Percentiles rank a stretch among this genome's conserved stretches.
Evolutionary conservation across 2,329 filamentous ascomycete species (phyloP).

Genomic region (Didymella lethalis): DNA sequence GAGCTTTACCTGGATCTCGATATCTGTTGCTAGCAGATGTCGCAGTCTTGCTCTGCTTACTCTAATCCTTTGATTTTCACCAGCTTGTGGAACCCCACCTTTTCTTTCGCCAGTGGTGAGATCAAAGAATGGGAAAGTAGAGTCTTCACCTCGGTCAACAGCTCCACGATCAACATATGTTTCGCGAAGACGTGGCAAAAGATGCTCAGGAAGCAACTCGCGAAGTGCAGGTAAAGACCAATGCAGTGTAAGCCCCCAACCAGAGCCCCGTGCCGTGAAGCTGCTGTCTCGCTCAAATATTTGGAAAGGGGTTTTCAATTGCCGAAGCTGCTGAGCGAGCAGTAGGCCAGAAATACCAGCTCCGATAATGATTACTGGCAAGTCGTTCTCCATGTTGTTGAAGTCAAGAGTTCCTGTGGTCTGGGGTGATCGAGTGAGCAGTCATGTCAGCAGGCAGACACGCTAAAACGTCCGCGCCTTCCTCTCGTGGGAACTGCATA

Average conservation of each 20-base stretch:
- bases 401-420: background rate
- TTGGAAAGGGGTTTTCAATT: background rate
- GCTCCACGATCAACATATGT: background rate
- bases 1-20: background rate
- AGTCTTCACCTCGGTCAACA: background rate
- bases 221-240: background rate
- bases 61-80: background rate
- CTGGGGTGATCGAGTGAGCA: background rate
- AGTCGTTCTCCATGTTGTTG: constrained; percentile 3
- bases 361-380: constrained; percentile 34
- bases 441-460: constrained; percentile 11
- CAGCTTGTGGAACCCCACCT: background rate
- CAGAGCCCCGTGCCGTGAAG: background rate
- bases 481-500: constrained; percentile 6
- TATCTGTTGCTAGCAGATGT: background rate
- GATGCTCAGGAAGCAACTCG: background rate
- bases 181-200: background rate
- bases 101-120: background rate
- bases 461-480: constrained; percentile 10
- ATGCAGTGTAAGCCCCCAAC: background rate
- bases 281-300: background rate
- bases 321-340: constrained; percentile 20
- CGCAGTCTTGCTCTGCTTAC: background rate
- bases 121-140: background rate
- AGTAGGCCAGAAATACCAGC: constrained; percentile 34